Percentiles rank a stretch among this genome's conserved stretches.
These are phyloP conservation scores for Ophiocordyceps polyrhachis-furcata DNA, from an alignment of 2,329 filamentous ascomycete genomes.

Conservation along the genomic window DNA sequence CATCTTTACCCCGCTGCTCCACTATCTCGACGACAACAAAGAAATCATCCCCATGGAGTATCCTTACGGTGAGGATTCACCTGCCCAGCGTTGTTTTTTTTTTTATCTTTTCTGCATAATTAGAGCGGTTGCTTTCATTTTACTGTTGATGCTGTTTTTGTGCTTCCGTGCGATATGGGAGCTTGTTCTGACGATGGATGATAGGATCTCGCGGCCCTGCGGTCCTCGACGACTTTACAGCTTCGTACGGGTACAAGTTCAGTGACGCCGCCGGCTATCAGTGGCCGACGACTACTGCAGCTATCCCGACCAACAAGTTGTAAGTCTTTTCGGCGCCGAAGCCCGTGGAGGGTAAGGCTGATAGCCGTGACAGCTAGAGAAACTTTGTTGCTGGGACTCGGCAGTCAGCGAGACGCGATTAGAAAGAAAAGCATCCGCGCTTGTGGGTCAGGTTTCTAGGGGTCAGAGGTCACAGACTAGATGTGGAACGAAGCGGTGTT, in stretches of 20 bases:
- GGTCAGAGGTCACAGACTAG: neutral
- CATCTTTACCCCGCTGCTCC: constrained; percentile 91
- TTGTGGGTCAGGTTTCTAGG: neutral
- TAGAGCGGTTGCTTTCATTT: no score
- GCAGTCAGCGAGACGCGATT: neutral
- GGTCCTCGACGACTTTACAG: constrained; percentile 93
- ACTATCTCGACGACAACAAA: constrained; percentile 98
- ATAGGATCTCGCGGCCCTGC: constrained; percentile 88
- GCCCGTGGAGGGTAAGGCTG: neutral
- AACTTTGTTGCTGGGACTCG: neutral
- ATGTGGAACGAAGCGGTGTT: neutral
- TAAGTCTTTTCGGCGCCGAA: constrained; percentile 29
- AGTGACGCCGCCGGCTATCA: constrained; percentile 91
- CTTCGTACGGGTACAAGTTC: constrained; percentile 98
- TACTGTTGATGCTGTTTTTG: neutral
- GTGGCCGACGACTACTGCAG: constrained; percentile 66
- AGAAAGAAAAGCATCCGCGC: neutral
- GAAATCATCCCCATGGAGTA: constrained; percentile 99
- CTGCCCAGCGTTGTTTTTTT: neutral
- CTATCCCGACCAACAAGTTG: constrained; percentile 51
- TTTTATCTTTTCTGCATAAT: neutral
- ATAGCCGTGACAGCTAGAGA: neutral
- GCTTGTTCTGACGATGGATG: neutral
- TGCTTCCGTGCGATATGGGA: neutral
- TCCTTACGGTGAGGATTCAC: constrained; percentile 62